Evolutionary conservation across 768 basidiomycete genomes (phyloP), one percentile per base, ranked within the genome.

Genomic region (Heimioporus sp.): DNA sequence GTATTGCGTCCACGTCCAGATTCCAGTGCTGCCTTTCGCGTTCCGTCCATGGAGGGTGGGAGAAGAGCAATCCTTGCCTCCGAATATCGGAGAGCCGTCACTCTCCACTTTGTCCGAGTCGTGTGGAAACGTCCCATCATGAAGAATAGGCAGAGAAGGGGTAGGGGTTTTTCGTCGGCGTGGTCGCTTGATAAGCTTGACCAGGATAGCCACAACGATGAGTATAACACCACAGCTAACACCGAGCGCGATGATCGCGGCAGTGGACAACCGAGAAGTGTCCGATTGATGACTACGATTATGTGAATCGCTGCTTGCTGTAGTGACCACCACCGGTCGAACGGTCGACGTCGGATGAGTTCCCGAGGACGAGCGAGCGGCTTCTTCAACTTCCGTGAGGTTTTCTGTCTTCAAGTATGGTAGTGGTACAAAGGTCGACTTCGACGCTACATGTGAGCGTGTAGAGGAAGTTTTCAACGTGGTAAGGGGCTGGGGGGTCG

Each of bases 81-180:
- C 87, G 58, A 91, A 90, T 34, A 90, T 70, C 21, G 85, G 86
- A 3, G 87, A 89, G 21, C 83, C 83, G 49, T 83, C 80, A 9
- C 72, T 63, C 34, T 73, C 68, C 51, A 70, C 74, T 43, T 66
- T 67, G 37, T 81, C 24, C 5, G 24, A 24, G 24, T 24, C 73
- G 38, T 76, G 74, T 21, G 80, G 77, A 12, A 75, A 65, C 53
- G 74, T 78, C 12, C 69, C 72, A 36, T 86, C 82, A 51, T 85
- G 81, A 12, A 86, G 71, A 43, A 87, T 84, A 0, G 87, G 88
- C n/a, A 86, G 74, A 30, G 87, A 90, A 4, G 86, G 88, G n/a
- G 76, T 83, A 7, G 81, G 86, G 17, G 76, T 80, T n/a, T 70
- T 71, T 43, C 75, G 78, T 36, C 76, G 76, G 17, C 70, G 72